A percentile compares a stretch with the other conserved stretches of the same genome.
phyloP scores from a whole-genome alignment of 148 eudicot species.

The Chenopodium suecicum region DNA sequence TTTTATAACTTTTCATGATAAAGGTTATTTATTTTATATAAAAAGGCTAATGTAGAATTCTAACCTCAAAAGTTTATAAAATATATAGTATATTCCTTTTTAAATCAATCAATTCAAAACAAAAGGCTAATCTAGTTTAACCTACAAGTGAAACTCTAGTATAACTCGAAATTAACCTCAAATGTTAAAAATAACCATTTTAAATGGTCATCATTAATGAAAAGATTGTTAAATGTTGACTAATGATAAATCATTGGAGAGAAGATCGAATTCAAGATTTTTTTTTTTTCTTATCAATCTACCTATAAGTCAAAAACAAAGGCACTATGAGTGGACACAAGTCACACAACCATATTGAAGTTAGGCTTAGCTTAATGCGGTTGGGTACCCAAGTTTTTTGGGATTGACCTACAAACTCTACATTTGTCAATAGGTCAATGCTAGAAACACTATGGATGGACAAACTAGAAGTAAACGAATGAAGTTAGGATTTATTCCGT shows the following conservation, averaged over 20 bases:
- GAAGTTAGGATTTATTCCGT: neutral
- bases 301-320: neutral
- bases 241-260: no score
- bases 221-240: no score
- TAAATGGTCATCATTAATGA: no score
- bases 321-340: constrained; percentile 10
- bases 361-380: neutral
- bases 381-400: neutral
- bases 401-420: constrained; percentile 2
- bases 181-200: no score
- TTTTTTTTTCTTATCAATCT: neutral
- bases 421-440: constrained; percentile 1
- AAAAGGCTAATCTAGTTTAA: no score
- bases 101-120: neutral
- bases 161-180: no score
- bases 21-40: no score
- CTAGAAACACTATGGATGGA: neutral
- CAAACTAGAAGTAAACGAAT: neutral
- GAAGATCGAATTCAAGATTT: no score
- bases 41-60: no score
- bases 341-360: neutral
- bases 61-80: no score
- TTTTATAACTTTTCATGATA: neutral
- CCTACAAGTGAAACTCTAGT: no score
- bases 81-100: no score